Evolutionary conservation across 345 rosid genomes (phyloP).

Genomic region (Punica granatum): DNA sequence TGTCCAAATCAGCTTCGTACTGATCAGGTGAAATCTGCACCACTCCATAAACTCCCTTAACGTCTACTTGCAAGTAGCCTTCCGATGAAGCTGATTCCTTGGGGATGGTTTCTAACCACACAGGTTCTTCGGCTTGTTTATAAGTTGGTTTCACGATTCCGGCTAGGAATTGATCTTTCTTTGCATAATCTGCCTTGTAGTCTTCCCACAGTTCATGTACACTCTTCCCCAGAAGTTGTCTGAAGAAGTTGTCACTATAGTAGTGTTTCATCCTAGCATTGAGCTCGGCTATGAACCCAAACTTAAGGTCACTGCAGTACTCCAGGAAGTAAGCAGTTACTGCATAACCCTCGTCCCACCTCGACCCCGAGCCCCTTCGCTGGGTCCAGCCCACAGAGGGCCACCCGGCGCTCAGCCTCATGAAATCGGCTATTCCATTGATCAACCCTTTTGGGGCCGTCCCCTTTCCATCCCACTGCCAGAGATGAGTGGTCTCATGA

Average conservation of each 20-base stretch:
- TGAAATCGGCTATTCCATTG: slow-evolving; percentile 7
- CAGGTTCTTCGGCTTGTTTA: background rate
- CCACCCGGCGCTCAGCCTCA: slow-evolving; percentile 9
- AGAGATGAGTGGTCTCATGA: slow-evolving; percentile 8
- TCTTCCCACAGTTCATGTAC: slow-evolving; percentile 9
- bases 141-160: background rate
- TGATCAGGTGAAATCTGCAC: background rate
- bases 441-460: slow-evolving; percentile 2
- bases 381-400: background rate
- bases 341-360: slow-evolving; percentile 7
- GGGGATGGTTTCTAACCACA: background rate
- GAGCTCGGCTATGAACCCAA: background rate
- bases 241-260: slow-evolving; percentile 6
- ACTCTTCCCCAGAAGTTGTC: background rate
- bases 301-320: slow-evolving; percentile 6
- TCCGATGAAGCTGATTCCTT: background rate
- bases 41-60: background rate
- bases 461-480: slow-evolving; percentile 11
- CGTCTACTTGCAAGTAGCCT: background rate
- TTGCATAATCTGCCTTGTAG: background rate
- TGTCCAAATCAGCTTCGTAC: background rate
- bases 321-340: slow-evolving; percentile 16
- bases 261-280: slow-evolving; percentile 5
- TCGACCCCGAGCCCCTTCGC: slow-evolving; percentile 7
- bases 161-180: background rate